Conservation (phyloP, 129 eudicot species). For the Helianthus tuberosus region DNA sequence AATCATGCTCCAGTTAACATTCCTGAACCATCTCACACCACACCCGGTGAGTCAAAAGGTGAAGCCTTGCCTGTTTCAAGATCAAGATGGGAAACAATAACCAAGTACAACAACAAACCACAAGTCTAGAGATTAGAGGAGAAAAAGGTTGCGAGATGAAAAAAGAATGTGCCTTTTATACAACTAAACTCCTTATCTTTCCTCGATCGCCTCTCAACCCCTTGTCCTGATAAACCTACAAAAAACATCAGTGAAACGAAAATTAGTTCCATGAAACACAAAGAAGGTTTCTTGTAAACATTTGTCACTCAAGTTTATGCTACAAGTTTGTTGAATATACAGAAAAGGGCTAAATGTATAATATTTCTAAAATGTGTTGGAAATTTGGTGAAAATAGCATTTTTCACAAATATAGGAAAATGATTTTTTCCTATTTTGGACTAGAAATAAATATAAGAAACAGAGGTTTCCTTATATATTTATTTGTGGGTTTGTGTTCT, state of each 20-base stretch:
- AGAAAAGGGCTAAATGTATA: not conserved
- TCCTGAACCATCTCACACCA: not conserved
- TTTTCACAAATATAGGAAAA: too few relatives aligned
- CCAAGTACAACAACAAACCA: constrained; percentile 36
- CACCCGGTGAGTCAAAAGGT: not conserved
- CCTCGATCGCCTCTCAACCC: constrained; percentile 41
- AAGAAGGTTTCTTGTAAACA: constrained; percentile 1
- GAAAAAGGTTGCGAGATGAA: constrained; percentile 4
- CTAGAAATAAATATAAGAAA: too few relatives aligned
- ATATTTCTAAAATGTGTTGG: too few relatives aligned
- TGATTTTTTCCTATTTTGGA: too few relatives aligned
- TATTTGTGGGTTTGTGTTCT: too few relatives aligned
- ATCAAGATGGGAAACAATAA: constrained; percentile 1
- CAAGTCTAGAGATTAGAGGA: constrained; percentile 18
- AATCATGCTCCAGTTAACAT: not conserved
- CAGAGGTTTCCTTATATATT: too few relatives aligned
- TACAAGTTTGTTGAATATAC: not conserved
- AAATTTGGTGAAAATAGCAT: too few relatives aligned
- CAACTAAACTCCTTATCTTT: constrained; percentile 27
- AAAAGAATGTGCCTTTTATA: not conserved
- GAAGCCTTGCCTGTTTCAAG: not conserved
- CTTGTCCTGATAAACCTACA: constrained; percentile 66
- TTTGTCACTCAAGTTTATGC: not conserved
- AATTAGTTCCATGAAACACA: constrained; percentile 7
- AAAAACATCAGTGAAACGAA: constrained; percentile 1